Evolutionary conservation across 1,284 basidiomycete species (phyloP).

Genomic region (Malassezia caprae): DNA sequence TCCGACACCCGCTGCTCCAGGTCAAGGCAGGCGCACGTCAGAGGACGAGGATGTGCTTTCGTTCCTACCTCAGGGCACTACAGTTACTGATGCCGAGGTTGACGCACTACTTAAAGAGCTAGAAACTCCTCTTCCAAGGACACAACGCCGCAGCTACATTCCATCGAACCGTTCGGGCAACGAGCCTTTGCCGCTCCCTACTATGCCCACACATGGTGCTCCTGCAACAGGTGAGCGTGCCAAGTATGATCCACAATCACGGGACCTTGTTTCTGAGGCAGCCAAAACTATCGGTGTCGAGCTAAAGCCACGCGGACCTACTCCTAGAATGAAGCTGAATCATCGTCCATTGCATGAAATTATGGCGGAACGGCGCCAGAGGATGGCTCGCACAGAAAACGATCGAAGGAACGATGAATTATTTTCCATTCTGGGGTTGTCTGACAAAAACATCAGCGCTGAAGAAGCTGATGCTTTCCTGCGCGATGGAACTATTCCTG

Average conservation of each 20-base stretch:
- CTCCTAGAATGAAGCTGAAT: conserved; percentile 12
- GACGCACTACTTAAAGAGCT: conserved; percentile 23
- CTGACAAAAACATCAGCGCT: conserved; percentile 31
- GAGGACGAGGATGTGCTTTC: conserved; percentile 37
- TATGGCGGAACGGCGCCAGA: conserved; percentile 6
- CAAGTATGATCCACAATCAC: conserved; percentile 25
- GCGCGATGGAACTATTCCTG: conserved; percentile 17
- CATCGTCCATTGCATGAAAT: conserved; percentile 1
- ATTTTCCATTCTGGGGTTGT: conserved; percentile 35
- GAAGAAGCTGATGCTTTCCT: conserved; percentile 41
- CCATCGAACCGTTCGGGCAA: conserved; percentile 10
- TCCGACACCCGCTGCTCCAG: conserved; percentile 5
- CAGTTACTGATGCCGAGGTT: conserved; percentile 32
- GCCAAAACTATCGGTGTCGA: conserved; percentile 24
- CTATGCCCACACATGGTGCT: not conserved
- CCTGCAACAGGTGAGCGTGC: conserved; percentile 1
- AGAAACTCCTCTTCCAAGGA: conserved; percentile 13
- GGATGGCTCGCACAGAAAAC: conserved; percentile 18
- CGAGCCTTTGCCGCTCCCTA: conserved; percentile 9
- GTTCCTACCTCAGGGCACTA: conserved; percentile 30
- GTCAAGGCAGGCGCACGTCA: conserved; percentile 23
- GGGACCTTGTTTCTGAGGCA: conserved; percentile 34
- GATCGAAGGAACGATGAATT: conserved; percentile 34
- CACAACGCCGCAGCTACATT: conserved; percentile 5
- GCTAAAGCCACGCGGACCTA: not conserved